Base-by-base conservation (phyloP, 2,329 filamentous ascomycete species). In the Epichloe gansuensis region DNA sequence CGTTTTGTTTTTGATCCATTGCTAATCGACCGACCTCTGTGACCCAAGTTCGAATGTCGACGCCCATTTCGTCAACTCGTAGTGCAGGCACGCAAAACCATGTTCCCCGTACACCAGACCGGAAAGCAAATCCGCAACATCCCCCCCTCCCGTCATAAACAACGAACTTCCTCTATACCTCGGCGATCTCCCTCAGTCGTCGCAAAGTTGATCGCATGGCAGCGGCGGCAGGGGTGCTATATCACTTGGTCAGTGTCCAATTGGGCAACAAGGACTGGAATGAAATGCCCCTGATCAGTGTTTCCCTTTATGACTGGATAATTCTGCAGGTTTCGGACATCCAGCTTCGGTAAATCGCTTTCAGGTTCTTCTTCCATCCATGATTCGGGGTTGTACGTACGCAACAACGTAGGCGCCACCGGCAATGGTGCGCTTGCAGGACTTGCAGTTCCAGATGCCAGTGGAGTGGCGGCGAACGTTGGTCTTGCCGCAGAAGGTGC, bases 401-500 rank as follows among this genome's bases (percentile, higher is more conserved):
- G 93, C 86, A 72, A 97, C 86, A 66, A 83, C 85, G 82, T 94
- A 97, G 68, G 91, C 93, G 76, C 91, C 91, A 63, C 71, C 71
- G 51, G 68, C 68, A 51, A 70, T 63, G 68, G 84, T 88, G 86
- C 96, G 96, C 74, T 87, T 84, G 85, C 93, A 97, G 56, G 85
- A 81, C 74, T 82, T 85, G 87, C 93, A 98, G 74, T 91, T 81
- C 91, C 91, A 96, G 81, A 95, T 96, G 67, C 90, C 90, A 65
- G 91, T 87, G 59, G 88, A 84, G 70, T 89, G 80, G 69, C 91
- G 85, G 80, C 89, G 89, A 70, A 95, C 89, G 66, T 85, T 87
- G 72, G 83, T 85, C 85, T 97, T 97, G 71, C 91, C 91, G 82
- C 89, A 95, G 87, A 97, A 98, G 62, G 90, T 91, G 84, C 91